A percentile compares a stretch with the other conserved stretches of the same genome.
Evolutionary conservation across 2,329 filamentous ascomycete genomes (phyloP).

Genomic region (Emydomyces testavorans): DNA sequence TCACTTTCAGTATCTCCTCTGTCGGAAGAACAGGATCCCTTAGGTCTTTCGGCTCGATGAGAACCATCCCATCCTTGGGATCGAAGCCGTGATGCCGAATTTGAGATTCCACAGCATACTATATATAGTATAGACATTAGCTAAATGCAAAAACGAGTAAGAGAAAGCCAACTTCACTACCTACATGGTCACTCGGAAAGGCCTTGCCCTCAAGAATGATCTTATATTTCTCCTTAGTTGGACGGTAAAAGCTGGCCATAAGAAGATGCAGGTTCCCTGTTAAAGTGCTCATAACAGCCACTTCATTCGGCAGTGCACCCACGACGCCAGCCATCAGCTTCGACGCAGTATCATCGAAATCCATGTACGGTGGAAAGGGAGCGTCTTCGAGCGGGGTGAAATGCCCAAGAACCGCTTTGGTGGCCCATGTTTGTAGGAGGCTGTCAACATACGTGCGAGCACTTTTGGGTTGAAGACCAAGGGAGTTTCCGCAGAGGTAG

Average conservation of each 20-base stretch:
- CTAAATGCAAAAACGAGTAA: no score
- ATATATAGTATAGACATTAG: conserved; percentile 7
- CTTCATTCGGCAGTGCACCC: conserved; percentile 59
- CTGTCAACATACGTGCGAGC: conserved; percentile 54
- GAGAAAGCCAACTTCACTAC: conserved; percentile 18
- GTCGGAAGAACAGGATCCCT: conserved; percentile 53
- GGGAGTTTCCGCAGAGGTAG: conserved; percentile 83
- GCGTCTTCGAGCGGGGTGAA: conserved; percentile 59
- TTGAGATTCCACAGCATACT: conserved; percentile 78
- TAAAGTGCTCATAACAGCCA: conserved; percentile 79
- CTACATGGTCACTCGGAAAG: conserved; percentile 73
- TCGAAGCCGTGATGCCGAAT: conserved; percentile 58
- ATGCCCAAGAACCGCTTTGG: conserved; percentile 74
- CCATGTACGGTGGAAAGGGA: conserved; percentile 59
- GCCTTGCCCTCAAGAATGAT: conserved; percentile 83
- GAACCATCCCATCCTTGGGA: conserved; percentile 57
- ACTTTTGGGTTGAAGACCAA: conserved; percentile 68
- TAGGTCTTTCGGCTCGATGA: conserved; percentile 52
- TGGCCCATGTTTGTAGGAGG: conserved; percentile 73
- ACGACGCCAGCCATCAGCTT: conserved; percentile 60
- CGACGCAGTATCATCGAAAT: conserved; percentile 65
- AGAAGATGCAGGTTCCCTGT: conserved; percentile 71
- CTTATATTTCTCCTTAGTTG: conserved; percentile 55
- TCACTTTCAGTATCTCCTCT: conserved; percentile 57
- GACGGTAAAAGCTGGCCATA: conserved; percentile 73